A percentile compares a stretch with the other conserved stretches of the same genome.
phyloP scores from a whole-genome alignment of 2,329 filamentous ascomycete genomes.

The Neopestalotiopsis sp. region DNA sequence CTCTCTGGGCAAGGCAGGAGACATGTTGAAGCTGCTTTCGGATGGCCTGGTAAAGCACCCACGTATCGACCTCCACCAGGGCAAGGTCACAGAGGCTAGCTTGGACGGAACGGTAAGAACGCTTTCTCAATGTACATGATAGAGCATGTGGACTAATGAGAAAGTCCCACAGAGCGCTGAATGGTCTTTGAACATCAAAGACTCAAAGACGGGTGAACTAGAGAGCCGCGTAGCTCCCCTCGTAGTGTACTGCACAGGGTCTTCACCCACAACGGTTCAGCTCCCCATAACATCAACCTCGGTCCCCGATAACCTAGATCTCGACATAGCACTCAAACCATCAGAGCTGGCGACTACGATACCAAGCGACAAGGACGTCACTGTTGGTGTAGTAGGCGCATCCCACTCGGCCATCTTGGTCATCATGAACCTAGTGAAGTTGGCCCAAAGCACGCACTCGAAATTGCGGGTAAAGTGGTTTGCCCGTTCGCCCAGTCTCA shows the following conservation, averaged over 20 bases:
- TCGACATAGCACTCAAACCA: conserved; percentile 62
- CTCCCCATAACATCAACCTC: conserved; percentile 20
- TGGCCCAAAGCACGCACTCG: conserved; percentile 56
- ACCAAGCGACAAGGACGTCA: conserved; percentile 39
- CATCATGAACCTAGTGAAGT: conserved; percentile 62
- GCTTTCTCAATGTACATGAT: background rate
- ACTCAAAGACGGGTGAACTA: background rate
- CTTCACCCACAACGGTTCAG: conserved; percentile 33
- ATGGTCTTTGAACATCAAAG: background rate
- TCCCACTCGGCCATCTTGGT: conserved; percentile 69
- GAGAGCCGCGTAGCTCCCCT: conserved; percentile 6
- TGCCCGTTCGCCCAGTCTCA: conserved; percentile 57
- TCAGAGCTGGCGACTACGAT: conserved; percentile 49
- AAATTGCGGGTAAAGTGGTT: conserved; percentile 65
- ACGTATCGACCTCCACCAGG: conserved; percentile 43
- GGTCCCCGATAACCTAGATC: conserved; percentile 52
- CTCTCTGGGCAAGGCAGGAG: conserved; percentile 60
- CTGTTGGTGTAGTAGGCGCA: conserved; percentile 63
- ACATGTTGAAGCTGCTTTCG: conserved; percentile 53
- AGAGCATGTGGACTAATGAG: background rate
- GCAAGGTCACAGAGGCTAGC: conserved; percentile 35
- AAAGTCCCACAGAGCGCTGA: background rate
- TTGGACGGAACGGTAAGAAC: conserved; percentile 1
- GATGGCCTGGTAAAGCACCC: conserved; percentile 46
- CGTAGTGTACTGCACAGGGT: conserved; percentile 35